Percentiles rank a stretch among this genome's conserved stretches.
These are phyloP conservation scores for Orbilia brochopaga DNA, from an alignment of 2,329 filamentous ascomycete genomes.

Conservation along the genomic window DNA sequence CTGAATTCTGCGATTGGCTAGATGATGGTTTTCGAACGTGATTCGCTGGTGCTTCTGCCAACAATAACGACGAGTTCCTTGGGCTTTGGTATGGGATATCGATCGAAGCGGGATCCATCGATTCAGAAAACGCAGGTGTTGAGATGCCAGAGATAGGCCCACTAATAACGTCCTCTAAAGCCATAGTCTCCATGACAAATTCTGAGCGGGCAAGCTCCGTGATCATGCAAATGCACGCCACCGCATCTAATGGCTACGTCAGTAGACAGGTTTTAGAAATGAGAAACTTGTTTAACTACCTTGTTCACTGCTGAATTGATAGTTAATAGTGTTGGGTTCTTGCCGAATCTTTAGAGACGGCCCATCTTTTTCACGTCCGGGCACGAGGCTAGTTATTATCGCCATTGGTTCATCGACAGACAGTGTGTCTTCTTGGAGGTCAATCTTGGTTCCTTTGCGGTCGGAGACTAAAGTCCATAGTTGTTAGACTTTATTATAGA, in stretches of 20 bases:
- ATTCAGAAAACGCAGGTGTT: conserved; percentile 21
- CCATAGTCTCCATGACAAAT: conserved; percentile 45
- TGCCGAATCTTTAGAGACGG: conserved; percentile 39
- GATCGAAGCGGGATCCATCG: conserved; percentile 9
- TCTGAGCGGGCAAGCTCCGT: conserved; percentile 39
- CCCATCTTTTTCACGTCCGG: conserved; percentile 37
- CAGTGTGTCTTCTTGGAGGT: conserved; percentile 31
- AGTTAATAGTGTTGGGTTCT: conserved; percentile 43
- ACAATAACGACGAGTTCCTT: conserved; percentile 19
- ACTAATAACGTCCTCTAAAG: conserved; percentile 30
- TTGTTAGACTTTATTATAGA: not conserved
- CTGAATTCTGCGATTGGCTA: conserved; percentile 9
- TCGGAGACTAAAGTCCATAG: conserved; percentile 24
- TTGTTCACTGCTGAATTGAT: conserved; percentile 40
- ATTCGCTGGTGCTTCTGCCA: conserved; percentile 36
- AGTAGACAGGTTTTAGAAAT: no score
- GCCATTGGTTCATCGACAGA: conserved; percentile 45
- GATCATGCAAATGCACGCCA: conserved; percentile 45
- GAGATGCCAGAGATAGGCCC: conserved; percentile 19
- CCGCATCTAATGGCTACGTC: conserved; percentile 28
- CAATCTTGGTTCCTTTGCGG: conserved; percentile 32
- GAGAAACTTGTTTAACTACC: no score
- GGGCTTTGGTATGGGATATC: conserved; percentile 23
- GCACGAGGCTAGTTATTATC: conserved; percentile 24
- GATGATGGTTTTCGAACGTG: conserved; percentile 36